Evolutionary conservation across 2,329 filamentous ascomycete genomes (phyloP), one percentile per base, ranked within the genome.

Genomic region (Trichoderma cornu-damae): DNA sequence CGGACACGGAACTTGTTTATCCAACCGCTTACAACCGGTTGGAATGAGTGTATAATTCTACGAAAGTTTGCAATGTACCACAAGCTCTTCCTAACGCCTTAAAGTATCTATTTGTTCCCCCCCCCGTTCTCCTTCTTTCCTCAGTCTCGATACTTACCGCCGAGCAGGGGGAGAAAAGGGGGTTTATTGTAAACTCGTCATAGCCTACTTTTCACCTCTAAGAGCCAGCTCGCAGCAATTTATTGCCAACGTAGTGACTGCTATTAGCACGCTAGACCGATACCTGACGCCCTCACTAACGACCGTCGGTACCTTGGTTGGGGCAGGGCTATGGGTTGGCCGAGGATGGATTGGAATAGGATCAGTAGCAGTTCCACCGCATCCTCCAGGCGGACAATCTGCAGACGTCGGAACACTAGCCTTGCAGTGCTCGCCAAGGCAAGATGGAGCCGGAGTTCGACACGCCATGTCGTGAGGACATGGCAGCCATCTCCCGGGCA

Each of bases 261-360:
- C 35, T 18, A 50, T 32, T 20, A 43, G 18, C 14, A 40, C 43
- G 3, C 49, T 49, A 40, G 57, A 53, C 20, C 49, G 40, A 14
- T 28, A 34, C 18, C 49, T 51, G 3, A 34, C 18, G 4, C 54
- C 63, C 12, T 58, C 40, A 32, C 60, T 64, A 37, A 61, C 37
- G 9, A 56, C 40, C n/a, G 58, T 50, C 0, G 59, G 42, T 9
- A 14, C 32, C 20, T 56, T 55, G 16, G 60, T 57, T 16, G 44
- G 30, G n/a, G 20, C 42, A 2, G 49, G 30, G 8, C 38, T 26
- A 24, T 34, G 35, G 4, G 47, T 43, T 26, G 49, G 34, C 32
- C 18, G 26, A 28, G 43, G 18, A 18, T 44, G 52, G 1, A 26
- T 32, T 2, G 37, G 16, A 2, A 22, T 16, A 18, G 54, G 37